A percentile compares a stretch with the other conserved stretches of the same genome.
Evolutionary conservation across 768 basidiomycete species (phyloP).

Genomic region (Russula sp.): DNA sequence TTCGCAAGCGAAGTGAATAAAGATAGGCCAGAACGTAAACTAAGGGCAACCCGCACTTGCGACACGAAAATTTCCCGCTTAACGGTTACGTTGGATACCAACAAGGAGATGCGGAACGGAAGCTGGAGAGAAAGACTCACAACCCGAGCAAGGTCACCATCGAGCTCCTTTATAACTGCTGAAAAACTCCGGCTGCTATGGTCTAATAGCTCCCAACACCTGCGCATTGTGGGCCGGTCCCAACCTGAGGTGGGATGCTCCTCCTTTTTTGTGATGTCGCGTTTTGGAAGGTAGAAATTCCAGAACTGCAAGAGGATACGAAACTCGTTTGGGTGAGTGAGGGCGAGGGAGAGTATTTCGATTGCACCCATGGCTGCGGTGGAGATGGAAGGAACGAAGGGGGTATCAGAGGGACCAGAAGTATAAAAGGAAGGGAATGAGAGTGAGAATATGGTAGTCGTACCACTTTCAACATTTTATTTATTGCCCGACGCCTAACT

Average conservation of each 20-base stretch:
- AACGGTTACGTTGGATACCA: background rate
- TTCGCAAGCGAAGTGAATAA: background rate
- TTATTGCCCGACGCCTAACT: background rate
- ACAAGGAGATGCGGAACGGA: background rate
- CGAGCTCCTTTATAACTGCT: slow-evolving; percentile 92
- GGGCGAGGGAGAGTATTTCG: slow-evolving; percentile 61
- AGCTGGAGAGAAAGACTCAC: slow-evolving; percentile 49
- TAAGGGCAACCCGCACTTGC: background rate
- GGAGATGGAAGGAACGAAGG: background rate
- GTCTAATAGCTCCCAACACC: slow-evolving; percentile 90
- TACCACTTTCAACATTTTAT: slow-evolving; percentile 23
- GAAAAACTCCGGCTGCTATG: slow-evolving; percentile 85
- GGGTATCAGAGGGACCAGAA: background rate
- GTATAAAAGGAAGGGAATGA: background rate
- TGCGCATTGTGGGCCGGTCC: slow-evolving; percentile 81
- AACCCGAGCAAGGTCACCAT: slow-evolving; percentile 89
- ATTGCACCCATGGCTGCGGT: slow-evolving; percentile 48
- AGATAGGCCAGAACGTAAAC: background rate
- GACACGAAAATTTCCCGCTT: background rate
- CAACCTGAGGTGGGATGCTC: slow-evolving; percentile 83
- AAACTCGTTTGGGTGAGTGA: slow-evolving; percentile 84
- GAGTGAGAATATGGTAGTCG: slow-evolving; percentile 2
- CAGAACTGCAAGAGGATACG: slow-evolving; percentile 79
- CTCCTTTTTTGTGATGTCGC: slow-evolving; percentile 72
- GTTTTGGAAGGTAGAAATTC: slow-evolving; percentile 74